These are phyloP conservation scores for Mycena amicta DNA, from an alignment of 768 basidiomycete species.

Conservation along the genomic window DNA sequence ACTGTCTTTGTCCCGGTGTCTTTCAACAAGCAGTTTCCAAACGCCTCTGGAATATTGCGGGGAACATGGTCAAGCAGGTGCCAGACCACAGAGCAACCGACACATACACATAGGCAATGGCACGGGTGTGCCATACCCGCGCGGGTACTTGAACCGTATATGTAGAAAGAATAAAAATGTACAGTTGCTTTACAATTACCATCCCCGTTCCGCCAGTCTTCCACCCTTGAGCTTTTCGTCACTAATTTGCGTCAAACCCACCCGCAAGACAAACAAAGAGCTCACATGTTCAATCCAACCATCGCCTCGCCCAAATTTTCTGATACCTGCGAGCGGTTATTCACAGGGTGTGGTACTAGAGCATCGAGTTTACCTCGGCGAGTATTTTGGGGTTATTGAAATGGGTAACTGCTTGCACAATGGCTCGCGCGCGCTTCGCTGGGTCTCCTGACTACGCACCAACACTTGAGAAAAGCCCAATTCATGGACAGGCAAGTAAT, in stretches of 20 bases:
- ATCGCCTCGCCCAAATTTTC: slow-evolving; percentile 88
- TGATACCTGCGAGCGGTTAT: slow-evolving; percentile 53
- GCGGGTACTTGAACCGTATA: too few relatives aligned
- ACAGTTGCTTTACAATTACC: slow-evolving; percentile 40
- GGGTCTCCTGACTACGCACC: slow-evolving; percentile 80
- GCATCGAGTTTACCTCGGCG: slow-evolving; percentile 63
- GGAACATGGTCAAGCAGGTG: too few relatives aligned
- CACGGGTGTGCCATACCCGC: too few relatives aligned
- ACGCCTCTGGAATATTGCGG: too few relatives aligned
- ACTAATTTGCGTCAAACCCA: slow-evolving; percentile 36
- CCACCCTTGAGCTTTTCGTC: slow-evolving; percentile 73
- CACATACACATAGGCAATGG: too few relatives aligned
- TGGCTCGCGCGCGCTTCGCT: slow-evolving; percentile 89
- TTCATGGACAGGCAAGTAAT: slow-evolving; percentile 5
- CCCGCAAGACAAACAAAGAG: slow-evolving; percentile 12
- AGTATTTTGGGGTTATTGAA: slow-evolving; percentile 92
- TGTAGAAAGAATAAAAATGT: not conserved
- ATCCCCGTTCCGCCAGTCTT: slow-evolving; percentile 66
- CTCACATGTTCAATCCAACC: slow-evolving; percentile 90
- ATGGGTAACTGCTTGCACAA: slow-evolving; percentile 97
- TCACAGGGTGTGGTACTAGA: slow-evolving; percentile 7
- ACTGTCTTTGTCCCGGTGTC: too few relatives aligned
- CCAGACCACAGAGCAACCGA: too few relatives aligned
- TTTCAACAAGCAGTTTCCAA: too few relatives aligned
- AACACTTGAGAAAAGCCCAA: slow-evolving; percentile 1